Base-by-base conservation (phyloP, 2,329 filamentous ascomycete genomes). In the Dothiorella sarmentorum region DNA sequence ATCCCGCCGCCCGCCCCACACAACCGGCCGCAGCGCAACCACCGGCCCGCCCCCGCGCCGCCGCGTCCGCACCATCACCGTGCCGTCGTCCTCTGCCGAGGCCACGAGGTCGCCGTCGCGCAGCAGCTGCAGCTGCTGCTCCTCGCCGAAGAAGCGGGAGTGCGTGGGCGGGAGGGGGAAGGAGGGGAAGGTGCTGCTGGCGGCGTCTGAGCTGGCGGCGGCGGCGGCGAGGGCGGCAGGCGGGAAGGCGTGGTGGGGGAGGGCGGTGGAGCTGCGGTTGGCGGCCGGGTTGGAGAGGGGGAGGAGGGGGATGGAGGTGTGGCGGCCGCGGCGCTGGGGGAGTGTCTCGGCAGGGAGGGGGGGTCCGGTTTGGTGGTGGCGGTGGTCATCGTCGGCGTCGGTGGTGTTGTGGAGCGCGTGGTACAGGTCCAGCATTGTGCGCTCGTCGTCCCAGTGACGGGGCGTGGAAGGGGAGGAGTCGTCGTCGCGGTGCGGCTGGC, bases 161-260 rank as follows among this genome's bases (percentile, higher is more conserved):
- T 53, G 49, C 33, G 49, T 40, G 20, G 49, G 49, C 11, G 49
- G 49, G 17, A 53, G 49, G 7, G 35, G 49, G 10, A 53, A 53
- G 20, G 49, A 11, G 2, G 49, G 49, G n/a, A 53, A 24, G 2
- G 29, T 3, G 49, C 10, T 4, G 22, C 15, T n/a, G n/a, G n/a
- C n/a, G n/a, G n/a, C n/a, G n/a, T n/a, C n/a, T n/a, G n/a, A n/a
- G n/a, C n/a, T n/a, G n/a, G n/a, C n/a, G n/a, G n/a, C n/a, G 29
- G 29, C 29, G 6, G 10, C 18, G 20, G 20, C 17, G 18, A 5
- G 18, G 47, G 6, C 6, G 13, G 33, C 20, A 3, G 35, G 11
- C 6, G 24, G 24, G 22, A n/a, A 38, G 49, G 5, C 9, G 22
- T 17, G 22, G 4, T 26, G 20, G 18, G 33, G 33, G 10, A 52